phyloP scores from a whole-genome alignment of 331 rosid species.

The Dryas integrifolia region DNA sequence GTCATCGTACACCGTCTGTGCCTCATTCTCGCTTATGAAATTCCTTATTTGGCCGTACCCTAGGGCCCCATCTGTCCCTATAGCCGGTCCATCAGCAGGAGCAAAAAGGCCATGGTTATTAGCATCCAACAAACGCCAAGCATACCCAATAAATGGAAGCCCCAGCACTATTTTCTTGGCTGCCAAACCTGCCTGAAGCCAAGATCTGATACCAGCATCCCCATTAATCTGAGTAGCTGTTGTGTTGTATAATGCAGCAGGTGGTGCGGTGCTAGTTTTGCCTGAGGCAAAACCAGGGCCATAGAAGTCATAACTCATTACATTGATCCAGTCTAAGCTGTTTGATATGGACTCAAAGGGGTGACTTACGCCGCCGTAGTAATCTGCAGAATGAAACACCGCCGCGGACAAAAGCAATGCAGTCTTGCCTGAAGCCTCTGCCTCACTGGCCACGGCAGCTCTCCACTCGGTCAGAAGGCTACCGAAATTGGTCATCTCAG shows the following conservation, averaged over 20 bases:
- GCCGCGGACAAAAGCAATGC: constrained; percentile 46
- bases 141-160: constrained; percentile 30
- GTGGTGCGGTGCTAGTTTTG: constrained; percentile 27
- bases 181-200: constrained; percentile 26
- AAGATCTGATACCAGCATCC: constrained; percentile 19
- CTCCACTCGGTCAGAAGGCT: constrained; percentile 46
- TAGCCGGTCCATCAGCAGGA: constrained; percentile 28
- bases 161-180: constrained; percentile 25
- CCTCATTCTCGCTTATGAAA: constrained; percentile 9
- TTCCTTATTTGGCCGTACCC: constrained; percentile 7
- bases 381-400: constrained; percentile 39
- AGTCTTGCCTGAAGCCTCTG: constrained; percentile 23
- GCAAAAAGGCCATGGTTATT: constrained; percentile 24
- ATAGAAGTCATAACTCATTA: constrained; percentile 58
- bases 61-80: neutral
- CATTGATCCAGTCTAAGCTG: constrained; percentile 54
- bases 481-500: constrained; percentile 34
- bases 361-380: constrained; percentile 5
- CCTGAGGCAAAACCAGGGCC: constrained; percentile 30
- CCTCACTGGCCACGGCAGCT: constrained; percentile 34
- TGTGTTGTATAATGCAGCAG: constrained; percentile 33
- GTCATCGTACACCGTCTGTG: constrained; percentile 16
- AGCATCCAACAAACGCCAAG: constrained; percentile 21
- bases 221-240: constrained; percentile 18
- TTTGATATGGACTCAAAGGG: constrained; percentile 23